These are phyloP conservation scores for Chlorella sorokiniana DNA, from an alignment of 139 green algal species.

Conservation along the genomic window DNA sequence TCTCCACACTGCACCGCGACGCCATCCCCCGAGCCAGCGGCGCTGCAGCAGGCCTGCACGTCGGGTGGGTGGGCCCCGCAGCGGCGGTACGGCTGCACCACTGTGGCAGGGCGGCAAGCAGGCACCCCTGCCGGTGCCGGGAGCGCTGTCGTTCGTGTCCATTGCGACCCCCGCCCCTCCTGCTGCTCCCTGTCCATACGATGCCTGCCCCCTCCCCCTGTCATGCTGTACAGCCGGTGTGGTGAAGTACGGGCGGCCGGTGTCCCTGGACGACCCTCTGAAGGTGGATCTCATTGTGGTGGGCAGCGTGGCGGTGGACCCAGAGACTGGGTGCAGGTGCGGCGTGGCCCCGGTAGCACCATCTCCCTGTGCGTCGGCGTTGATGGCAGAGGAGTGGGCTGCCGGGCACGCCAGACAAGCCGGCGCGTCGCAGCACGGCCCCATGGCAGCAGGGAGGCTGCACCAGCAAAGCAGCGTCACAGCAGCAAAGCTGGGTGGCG, in stretches of 20 bases:
- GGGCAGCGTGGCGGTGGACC: conserved; percentile 52
- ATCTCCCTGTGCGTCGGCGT: no score
- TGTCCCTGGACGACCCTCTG: conserved; percentile 50
- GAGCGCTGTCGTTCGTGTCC: no score
- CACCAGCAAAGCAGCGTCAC: no score
- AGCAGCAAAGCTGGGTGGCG: no score
- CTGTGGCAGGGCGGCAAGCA: neutral
- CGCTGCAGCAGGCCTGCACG: conserved; percentile 50
- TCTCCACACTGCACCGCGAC: conserved; percentile 57
- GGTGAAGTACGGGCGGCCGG: conserved; percentile 56
- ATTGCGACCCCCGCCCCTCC: neutral
- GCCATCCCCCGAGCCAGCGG: conserved; percentile 39
- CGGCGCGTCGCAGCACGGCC: no score
- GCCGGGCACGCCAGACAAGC: no score
- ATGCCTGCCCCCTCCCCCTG: neutral
- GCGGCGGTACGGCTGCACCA: neutral
- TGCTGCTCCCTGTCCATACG: neutral
- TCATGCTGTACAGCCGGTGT: conserved; percentile 10
- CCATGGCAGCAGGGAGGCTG: no score
- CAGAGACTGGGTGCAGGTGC: conserved; percentile 52
- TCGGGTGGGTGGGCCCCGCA: conserved; percentile 31
- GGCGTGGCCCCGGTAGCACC: no score
- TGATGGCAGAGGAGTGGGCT: no score
- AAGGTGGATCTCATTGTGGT: conserved; percentile 70
- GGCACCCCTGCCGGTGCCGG: neutral